Conservation (phyloP, 148 eudicot species). For the Camellia japonica region DNA sequence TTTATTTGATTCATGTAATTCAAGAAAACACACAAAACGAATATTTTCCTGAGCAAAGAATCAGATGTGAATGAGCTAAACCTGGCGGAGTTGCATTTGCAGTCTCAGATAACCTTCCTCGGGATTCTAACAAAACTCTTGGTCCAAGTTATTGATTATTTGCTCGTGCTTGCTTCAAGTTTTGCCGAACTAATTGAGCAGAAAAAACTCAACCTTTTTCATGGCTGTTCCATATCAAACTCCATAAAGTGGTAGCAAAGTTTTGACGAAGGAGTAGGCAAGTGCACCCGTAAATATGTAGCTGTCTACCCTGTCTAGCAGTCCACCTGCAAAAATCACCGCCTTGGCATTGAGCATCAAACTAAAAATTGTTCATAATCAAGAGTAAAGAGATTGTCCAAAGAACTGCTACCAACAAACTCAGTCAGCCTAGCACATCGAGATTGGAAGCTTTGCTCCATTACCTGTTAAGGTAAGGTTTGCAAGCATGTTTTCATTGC, state of each 20-base stretch:
- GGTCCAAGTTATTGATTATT: neutral
- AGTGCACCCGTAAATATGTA: constrained; percentile 95
- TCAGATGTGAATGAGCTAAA: neutral
- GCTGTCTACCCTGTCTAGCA: constrained; percentile 92
- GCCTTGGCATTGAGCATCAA: constrained; percentile 4
- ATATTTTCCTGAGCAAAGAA: neutral
- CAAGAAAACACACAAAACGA: neutral
- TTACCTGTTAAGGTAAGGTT: too few relatives aligned
- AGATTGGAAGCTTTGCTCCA: too few relatives aligned
- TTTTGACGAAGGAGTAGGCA: constrained; percentile 74
- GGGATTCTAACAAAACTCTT: neutral
- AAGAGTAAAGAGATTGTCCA: too few relatives aligned
- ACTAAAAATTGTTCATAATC: too few relatives aligned
- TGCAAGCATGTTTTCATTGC: too few relatives aligned
- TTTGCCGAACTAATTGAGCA: neutral
- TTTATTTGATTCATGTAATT: neutral
- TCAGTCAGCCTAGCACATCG: too few relatives aligned
- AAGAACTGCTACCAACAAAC: too few relatives aligned
- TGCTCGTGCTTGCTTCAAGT: neutral
- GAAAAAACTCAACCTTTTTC: neutral
- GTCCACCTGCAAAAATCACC: constrained; percentile 66
- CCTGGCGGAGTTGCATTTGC: neutral
- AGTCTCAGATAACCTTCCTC: neutral
- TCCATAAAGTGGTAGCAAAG: constrained; percentile 64
- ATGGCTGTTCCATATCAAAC: constrained; percentile 37